Base-by-base conservation (phyloP, 441 rosid genomes). In the Syzygium syzygioides region DNA sequence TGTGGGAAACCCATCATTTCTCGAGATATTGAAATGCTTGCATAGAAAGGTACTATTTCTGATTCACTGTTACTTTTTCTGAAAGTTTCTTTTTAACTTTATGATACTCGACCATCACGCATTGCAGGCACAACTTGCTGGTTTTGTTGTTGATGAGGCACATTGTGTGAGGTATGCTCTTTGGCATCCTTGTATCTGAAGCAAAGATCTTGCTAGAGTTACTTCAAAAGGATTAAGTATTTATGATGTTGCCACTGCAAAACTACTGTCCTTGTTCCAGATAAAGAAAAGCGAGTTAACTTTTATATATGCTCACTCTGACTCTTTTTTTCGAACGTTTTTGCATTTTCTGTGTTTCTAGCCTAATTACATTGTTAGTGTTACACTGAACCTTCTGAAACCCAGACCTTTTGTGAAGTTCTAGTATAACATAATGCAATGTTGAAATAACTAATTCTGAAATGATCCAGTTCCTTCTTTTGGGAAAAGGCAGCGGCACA, bases 81-180 rank as follows among this genome's bases (percentile, higher is more conserved):
- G 15, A 85, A 57, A 87, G 50, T 57, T 23, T 45, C 54, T 37
- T 88, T 88, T 55, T 9, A 80, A 76, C 79, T 55, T 41, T 76
- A 45, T 89, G 48, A 57, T 56, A 57, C 14, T 88, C 48, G 60
- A 32, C 15, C 84, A 25, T 88, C 32, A 79, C 79, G 9, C 45
- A 64, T 89, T 71, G 90, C 95, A 96, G 99, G 94, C 94, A 87
- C 96, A 92, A 89, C 93, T 97, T 45, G 96, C 96, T 48, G 98
- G 99, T 91, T 96, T 97, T 94, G 94, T 95, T 89, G 96, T 96
- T 91, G 99, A 96, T 91, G 99, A 98, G 94, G 97, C 98, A 87
- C 99, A 98, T 83, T 94, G 99, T 91, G 98, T 98, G 89, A 98
- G 99, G 99, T 97, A 92, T 66, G 89, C 45, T 59, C 64, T 54